Evolutionary conservation across 164 flowering plant species (phyloP), one percentile per base, ranked within the genome.

Genomic region (Dillenia suffruticosa): DNA sequence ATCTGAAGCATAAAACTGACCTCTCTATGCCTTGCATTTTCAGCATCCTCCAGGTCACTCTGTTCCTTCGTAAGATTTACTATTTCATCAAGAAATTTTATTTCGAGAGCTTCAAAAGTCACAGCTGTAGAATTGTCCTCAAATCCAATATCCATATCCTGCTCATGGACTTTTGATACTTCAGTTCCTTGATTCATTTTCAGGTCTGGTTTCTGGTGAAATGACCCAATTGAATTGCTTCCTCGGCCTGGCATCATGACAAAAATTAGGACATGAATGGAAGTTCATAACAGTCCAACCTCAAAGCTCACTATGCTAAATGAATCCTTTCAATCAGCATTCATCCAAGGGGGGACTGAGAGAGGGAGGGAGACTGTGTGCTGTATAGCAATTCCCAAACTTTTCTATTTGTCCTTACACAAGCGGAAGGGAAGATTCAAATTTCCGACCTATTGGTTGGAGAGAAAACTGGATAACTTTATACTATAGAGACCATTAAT

Each of bases 11-110:
- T 32, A 32, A 56, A 56, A 57, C 75, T 73, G 45, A 88, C 95
- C 91, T 86, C 89, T 52, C 80, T 80, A 55, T 88, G 92, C 77
- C 92, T 70, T 16, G 77, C 74, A 74, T 76, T 86, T 75, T 88
- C 95, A 24, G 77, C 82, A 74, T 86, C 87, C 70, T 88, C 95
- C 46, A 80, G 82, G 54, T 86, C 87, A 63, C 54, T 79, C 45
- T 81, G 88, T 60, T 88, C 92, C 71, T 80, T 86, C 54, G 73
- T 64, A 62, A 88, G 58, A 60, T 75, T 83, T 68, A 62, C 60
- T 43, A 84, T 79, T 9, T 84, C 95, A 71, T 79, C 82, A 43
- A 65, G 71, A 61, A 86, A 88, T 62, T 82, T 84, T 69, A 77
- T 70, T 49, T 86, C 83, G 19, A 88, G 72, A 68, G 72, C 79